A percentile compares a stretch with the other conserved stretches of the same genome.
Evolutionary conservation across 163 green algal genomes (phyloP).

Genomic region (Prototheca cutis): DNA sequence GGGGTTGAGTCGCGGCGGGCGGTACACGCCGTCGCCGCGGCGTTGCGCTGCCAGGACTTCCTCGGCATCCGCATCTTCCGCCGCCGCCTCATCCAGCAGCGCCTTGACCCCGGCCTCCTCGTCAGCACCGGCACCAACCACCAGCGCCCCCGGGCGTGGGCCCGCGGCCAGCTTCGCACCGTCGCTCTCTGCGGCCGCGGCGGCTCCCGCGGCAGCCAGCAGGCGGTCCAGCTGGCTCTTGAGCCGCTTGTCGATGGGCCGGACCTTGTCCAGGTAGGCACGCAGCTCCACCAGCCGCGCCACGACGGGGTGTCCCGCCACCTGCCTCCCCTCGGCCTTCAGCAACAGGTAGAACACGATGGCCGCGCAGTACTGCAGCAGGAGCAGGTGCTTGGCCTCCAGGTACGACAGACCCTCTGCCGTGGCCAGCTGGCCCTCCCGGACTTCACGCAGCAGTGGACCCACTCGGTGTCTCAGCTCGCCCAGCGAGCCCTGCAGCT

Average conservation of each 20-base stretch:
- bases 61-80: slow-evolving; percentile 12
- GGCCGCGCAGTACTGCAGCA: slow-evolving; percentile 84
- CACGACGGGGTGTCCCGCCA: slow-evolving; percentile 88
- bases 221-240: slow-evolving; percentile 94
- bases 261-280: slow-evolving; percentile 75
- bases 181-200: slow-evolving; percentile 17
- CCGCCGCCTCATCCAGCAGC: slow-evolving; percentile 2
- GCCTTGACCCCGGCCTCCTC: slow-evolving; percentile 5
- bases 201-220: slow-evolving; percentile 50
- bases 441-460: slow-evolving; percentile 59
- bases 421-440: slow-evolving; percentile 60
- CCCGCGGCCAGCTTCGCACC: slow-evolving; percentile 51
- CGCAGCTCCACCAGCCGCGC: slow-evolving; percentile 66
- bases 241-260: slow-evolving; percentile 91
- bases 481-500: slow-evolving; percentile 53
- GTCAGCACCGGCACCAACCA: slow-evolving; percentile 23
- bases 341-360: slow-evolving; percentile 95
- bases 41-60: slow-evolving; percentile 9
- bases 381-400: slow-evolving; percentile 94
- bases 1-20: slow-evolving; percentile 74
- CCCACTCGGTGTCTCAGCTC: slow-evolving; percentile 59
- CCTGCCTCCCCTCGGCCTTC: slow-evolving; percentile 76
- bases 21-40: slow-evolving; percentile 70
- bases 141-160: slow-evolving; percentile 58
- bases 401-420: slow-evolving; percentile 87